Evolutionary conservation across 768 basidiomycete species (phyloP).

Genomic region (Lentinula raphanica): DNA sequence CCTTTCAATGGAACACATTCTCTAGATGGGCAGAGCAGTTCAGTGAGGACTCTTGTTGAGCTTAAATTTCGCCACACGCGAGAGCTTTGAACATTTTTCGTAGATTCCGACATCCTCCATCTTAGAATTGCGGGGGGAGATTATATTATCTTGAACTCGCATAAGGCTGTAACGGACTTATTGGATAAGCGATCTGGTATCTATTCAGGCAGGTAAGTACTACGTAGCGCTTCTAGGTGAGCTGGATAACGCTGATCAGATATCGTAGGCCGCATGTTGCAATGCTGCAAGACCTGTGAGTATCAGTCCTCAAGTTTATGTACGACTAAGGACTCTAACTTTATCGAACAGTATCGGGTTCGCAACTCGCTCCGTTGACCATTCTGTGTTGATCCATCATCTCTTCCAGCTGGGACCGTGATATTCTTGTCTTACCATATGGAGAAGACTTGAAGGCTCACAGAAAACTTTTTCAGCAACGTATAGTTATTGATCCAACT

Average conservation of each 20-base stretch:
- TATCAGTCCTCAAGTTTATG: background rate
- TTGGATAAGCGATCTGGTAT: constrained; percentile 36
- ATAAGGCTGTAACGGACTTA: constrained; percentile 33
- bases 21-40: constrained; percentile 34
- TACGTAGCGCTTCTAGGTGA: background rate
- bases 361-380: background rate
- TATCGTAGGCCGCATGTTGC: background rate
- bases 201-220: constrained; percentile 31
- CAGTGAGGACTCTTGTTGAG: constrained; percentile 18
- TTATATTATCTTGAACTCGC: constrained; percentile 30
- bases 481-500: background rate
- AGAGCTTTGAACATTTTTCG: too few species aligned
- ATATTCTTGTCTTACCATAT: constrained; percentile 8
- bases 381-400: background rate
- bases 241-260: background rate
- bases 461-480: constrained; percentile 1
- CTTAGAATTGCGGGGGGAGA: constrained; percentile 20
- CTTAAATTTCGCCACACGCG: background rate
- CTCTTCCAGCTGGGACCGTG: constrained; percentile 12
- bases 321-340: background rate
- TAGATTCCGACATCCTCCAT: constrained; percentile 26
- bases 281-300: constrained; percentile 1
- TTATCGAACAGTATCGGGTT: background rate
- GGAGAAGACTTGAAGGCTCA: background rate
- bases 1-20: constrained; percentile 31